Conservation (phyloP, 2,329 filamentous ascomycete species). For the Cordyceps farinosa region DNA sequence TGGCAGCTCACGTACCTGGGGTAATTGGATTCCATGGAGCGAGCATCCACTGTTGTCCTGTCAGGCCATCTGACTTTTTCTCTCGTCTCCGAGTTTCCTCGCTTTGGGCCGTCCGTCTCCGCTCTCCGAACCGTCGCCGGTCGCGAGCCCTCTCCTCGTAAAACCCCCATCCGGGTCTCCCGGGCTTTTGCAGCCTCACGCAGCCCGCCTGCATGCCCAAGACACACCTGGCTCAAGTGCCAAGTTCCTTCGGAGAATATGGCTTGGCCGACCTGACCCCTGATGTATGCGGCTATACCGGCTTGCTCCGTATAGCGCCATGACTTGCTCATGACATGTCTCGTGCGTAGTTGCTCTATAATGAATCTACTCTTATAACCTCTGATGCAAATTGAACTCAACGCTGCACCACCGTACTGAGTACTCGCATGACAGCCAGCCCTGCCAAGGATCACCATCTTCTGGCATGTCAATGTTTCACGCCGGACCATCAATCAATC, state of each 20-base stretch:
- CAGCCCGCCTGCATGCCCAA: not conserved
- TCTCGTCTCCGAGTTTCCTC: not conserved
- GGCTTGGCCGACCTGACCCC: not conserved
- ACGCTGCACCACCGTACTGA: not conserved
- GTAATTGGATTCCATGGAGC: too few species aligned
- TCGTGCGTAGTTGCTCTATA: not conserved
- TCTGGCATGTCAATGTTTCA: not conserved
- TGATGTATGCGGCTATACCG: not conserved
- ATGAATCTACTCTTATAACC: not conserved
- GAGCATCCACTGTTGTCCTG: not conserved
- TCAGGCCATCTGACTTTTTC: not conserved
- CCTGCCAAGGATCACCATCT: not conserved
- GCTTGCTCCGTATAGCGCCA: not conserved
- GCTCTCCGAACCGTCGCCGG: slow-evolving; percentile 1
- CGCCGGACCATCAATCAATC: not conserved
- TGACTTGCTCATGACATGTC: not conserved
- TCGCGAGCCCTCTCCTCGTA: not conserved
- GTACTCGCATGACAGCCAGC: not conserved
- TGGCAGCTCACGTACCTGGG: not conserved
- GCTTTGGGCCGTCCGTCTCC: not conserved
- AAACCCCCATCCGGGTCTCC: slow-evolving; percentile 5
- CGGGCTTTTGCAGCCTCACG: not conserved
- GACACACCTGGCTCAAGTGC: not conserved
- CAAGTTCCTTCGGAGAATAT: not conserved
- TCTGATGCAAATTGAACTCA: not conserved